These are phyloP conservation scores for Aphanomyces invadans DNA, from an alignment of 352 stramenopile species.

Conservation along the genomic window DNA sequence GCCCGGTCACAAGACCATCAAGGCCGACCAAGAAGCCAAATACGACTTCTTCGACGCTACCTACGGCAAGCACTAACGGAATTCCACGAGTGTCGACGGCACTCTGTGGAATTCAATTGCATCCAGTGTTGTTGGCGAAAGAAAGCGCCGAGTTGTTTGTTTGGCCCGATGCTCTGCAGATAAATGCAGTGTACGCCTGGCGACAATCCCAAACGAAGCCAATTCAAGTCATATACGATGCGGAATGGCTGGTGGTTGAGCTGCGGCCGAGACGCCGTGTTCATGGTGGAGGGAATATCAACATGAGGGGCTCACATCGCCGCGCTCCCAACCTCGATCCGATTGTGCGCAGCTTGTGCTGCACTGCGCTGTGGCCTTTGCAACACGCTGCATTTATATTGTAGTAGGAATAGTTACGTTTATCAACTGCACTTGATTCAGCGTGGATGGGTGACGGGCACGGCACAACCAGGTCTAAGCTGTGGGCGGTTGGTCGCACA, in stretches of 20 bases:
- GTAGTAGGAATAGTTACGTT: neutral
- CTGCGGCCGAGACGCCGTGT: too few relatives aligned
- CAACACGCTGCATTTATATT: neutral
- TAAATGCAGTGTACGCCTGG: too few relatives aligned
- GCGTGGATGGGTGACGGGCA: neutral
- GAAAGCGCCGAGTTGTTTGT: too few relatives aligned
- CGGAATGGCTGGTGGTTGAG: too few relatives aligned
- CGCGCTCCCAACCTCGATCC: too few relatives aligned
- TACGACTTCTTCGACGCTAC: conserved; percentile 59
- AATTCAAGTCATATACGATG: too few relatives aligned
- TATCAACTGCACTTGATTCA: neutral
- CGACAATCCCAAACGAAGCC: too few relatives aligned
- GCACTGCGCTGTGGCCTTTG: neutral
- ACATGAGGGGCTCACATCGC: too few relatives aligned
- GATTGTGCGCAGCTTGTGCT: neutral
- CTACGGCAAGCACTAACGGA: conserved; percentile 26
- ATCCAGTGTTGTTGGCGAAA: too few relatives aligned
- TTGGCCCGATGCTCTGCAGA: too few relatives aligned
- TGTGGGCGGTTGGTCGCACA: neutral
- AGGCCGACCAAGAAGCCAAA: conserved; percentile 74
- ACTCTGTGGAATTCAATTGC: neutral
- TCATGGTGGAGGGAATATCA: too few relatives aligned
- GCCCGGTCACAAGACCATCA: conserved; percentile 72
- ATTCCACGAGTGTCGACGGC: neutral
- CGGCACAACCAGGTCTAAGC: neutral